A percentile compares a stretch with the other conserved stretches of the same genome.
Evolutionary conservation across 2,329 filamentous ascomycete genomes (phyloP).

Genomic region (Elsinoe australis): DNA sequence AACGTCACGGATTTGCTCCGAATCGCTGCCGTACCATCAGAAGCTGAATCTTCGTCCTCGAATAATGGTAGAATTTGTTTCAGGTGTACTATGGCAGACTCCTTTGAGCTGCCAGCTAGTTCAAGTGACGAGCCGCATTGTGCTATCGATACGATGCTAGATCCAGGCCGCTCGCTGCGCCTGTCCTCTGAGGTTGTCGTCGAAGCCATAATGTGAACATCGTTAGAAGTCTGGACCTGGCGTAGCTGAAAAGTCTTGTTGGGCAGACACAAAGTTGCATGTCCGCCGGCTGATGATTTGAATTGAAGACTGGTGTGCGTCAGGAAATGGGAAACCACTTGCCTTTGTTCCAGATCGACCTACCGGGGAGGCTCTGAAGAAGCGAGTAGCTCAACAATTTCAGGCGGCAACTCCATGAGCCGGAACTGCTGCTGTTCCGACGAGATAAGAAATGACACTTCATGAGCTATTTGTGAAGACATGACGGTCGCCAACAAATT

Average conservation of each 20-base stretch:
- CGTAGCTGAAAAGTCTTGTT: conserved; percentile 52
- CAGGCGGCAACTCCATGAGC: conserved; percentile 53
- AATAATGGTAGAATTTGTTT: conserved; percentile 34
- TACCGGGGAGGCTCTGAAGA: conserved; percentile 40
- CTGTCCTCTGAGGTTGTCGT: conserved; percentile 19
- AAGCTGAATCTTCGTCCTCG: no score
- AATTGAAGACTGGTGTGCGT: conserved; percentile 34
- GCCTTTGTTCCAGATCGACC: conserved; percentile 17
- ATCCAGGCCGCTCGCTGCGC: conserved; percentile 25
- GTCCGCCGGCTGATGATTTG: conserved; percentile 28
- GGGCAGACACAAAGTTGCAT: conserved; percentile 50
- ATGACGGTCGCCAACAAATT: conserved; percentile 26
- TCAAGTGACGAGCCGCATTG: conserved; percentile 40
- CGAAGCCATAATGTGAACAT: conserved; percentile 45
- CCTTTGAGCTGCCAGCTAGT: conserved; percentile 28
- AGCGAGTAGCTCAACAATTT: conserved; percentile 48
- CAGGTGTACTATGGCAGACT: conserved; percentile 32
- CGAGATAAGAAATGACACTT: conserved; percentile 38
- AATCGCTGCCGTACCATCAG: conserved; percentile 10
- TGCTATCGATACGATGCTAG: conserved; percentile 37
- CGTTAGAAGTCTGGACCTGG: conserved; percentile 60
- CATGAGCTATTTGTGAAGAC: conserved; percentile 37
- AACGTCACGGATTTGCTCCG: conserved; percentile 30
- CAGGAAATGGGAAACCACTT: neutral
- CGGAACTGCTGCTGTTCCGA: conserved; percentile 47